A percentile compares a stretch with the other conserved stretches of the same genome.
These are phyloP conservation scores for Sclerospora graminicola DNA, from an alignment of 352 stramenopile species.

Conservation along the genomic window DNA sequence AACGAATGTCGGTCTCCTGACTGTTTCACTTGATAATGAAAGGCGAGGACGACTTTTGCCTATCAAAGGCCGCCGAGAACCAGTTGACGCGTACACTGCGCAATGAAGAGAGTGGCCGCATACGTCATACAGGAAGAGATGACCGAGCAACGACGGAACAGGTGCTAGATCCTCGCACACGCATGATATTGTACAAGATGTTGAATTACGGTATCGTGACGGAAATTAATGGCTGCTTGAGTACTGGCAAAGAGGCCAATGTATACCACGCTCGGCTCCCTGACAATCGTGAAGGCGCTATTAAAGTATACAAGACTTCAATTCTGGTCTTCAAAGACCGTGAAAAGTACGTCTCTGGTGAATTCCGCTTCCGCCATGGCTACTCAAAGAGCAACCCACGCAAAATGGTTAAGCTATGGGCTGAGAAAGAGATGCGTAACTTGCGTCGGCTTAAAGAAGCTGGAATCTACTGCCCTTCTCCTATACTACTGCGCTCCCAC, in stretches of 20 bases:
- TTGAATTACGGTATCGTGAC: conserved; percentile 93
- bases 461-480: conserved; percentile 87
- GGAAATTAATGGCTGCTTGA: conserved; percentile 98
- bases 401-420: conserved; percentile 99
- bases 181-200: conserved; percentile 99
- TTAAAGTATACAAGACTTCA: conserved; percentile 83
- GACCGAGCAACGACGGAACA: conserved; percentile 97
- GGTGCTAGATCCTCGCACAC: conserved; percentile 95
- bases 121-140: conserved; percentile 91
- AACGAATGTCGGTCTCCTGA: background rate
- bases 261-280: conserved; percentile 94
- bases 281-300: conserved; percentile 65
- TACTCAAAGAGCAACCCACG: conserved; percentile 96
- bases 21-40: conserved; percentile 24
- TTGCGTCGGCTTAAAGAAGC: conserved; percentile 88
- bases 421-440: conserved; percentile 99
- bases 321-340: conserved; percentile 99
- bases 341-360: conserved; percentile 98
- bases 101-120: conserved; percentile 63
- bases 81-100: conserved; percentile 66
- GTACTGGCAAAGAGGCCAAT: conserved; percentile 99
- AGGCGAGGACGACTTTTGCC: conserved; percentile 49
- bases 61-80: conserved; percentile 76
- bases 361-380: conserved; percentile 96
- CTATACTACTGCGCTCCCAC: conserved; percentile 93